These are phyloP conservation scores for Lactarius sanguifluus DNA, from an alignment of 768 basidiomycete species.

Conservation along the genomic window DNA sequence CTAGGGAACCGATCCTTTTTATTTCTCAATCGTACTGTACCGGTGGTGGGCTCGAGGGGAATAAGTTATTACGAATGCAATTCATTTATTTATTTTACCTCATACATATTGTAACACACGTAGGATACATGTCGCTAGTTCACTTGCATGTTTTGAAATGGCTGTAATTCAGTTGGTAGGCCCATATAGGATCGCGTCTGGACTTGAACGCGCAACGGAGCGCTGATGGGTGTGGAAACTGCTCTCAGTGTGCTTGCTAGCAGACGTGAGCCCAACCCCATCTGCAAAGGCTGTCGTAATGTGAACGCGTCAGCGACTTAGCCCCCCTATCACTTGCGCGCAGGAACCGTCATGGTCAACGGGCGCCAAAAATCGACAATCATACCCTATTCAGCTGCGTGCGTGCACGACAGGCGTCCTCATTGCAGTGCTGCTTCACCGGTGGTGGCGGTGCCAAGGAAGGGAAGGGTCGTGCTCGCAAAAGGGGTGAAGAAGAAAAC, in stretches of 20 bases:
- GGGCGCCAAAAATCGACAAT: background rate
- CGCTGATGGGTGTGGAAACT: background rate
- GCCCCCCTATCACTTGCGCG: background rate
- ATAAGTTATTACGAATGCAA: background rate
- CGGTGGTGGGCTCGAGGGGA: background rate
- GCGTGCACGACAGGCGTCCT: slow-evolving; percentile 9
- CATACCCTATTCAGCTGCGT: slow-evolving; percentile 9
- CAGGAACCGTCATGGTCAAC: background rate
- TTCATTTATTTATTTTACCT: background rate
- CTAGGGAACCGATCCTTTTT: background rate
- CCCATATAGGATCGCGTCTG: background rate
- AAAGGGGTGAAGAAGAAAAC: background rate
- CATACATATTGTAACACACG: background rate
- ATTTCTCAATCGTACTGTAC: background rate
- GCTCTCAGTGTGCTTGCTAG: background rate
- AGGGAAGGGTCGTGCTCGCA: background rate
- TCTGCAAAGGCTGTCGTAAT: background rate
- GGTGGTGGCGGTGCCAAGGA: slow-evolving; percentile 20
- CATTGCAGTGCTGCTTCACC: slow-evolving; percentile 7
- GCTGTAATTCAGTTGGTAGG: background rate
- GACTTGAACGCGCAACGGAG: background rate
- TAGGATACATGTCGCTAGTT: background rate
- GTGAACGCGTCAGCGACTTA: background rate
- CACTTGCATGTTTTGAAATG: background rate
- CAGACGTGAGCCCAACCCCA: background rate